Percentiles rank a stretch among this genome's conserved stretches.
Evolutionary conservation across 2,329 filamentous ascomycete genomes (phyloP).

Genomic region (Ceratocystiopsis sp.): DNA sequence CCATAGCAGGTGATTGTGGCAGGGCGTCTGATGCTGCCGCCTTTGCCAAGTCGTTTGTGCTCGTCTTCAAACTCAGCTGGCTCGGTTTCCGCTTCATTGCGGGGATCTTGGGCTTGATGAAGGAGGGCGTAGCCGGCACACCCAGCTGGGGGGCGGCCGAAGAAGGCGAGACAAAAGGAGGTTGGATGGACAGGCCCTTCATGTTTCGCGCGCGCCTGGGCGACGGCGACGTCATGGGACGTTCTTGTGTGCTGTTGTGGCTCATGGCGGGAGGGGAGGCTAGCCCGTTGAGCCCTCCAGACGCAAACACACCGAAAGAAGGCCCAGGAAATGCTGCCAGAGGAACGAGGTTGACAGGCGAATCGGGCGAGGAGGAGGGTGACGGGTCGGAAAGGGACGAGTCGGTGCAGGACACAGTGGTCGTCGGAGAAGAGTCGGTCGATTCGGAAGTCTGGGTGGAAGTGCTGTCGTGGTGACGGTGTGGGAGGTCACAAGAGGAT

Average conservation of each 20-base stretch:
- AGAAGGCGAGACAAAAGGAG: constrained; percentile 31
- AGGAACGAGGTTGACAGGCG: constrained; percentile 58
- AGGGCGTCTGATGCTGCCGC: constrained; percentile 32
- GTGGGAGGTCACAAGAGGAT: constrained; percentile 28
- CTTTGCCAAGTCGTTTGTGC: constrained; percentile 36
- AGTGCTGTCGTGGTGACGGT: constrained; percentile 61
- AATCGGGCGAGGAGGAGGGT: constrained; percentile 83
- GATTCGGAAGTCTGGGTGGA: constrained; percentile 68
- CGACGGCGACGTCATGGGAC: constrained; percentile 51
- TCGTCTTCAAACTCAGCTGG: constrained; percentile 60
- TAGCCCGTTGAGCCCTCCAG: constrained; percentile 6
- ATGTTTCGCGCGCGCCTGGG: constrained; percentile 63
- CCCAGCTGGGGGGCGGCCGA: constrained; percentile 32
- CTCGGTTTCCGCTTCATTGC: constrained; percentile 58
- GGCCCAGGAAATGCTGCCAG: constrained; percentile 51
- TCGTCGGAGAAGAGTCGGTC: constrained; percentile 86
- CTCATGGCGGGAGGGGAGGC: constrained; percentile 24
- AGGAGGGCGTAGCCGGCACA: constrained; percentile 56
- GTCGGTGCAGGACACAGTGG: constrained; percentile 81
- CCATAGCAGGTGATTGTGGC: constrained; percentile 34
- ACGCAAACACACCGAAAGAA: constrained; percentile 30
- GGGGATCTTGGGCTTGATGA: constrained; percentile 64
- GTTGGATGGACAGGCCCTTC: constrained; percentile 69
- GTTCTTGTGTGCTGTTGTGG: constrained; percentile 17
- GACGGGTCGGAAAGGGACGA: constrained; percentile 82